These are phyloP conservation scores for Penicillium crustosum DNA, from an alignment of 2,329 filamentous ascomycete genomes.

Conservation along the genomic window DNA sequence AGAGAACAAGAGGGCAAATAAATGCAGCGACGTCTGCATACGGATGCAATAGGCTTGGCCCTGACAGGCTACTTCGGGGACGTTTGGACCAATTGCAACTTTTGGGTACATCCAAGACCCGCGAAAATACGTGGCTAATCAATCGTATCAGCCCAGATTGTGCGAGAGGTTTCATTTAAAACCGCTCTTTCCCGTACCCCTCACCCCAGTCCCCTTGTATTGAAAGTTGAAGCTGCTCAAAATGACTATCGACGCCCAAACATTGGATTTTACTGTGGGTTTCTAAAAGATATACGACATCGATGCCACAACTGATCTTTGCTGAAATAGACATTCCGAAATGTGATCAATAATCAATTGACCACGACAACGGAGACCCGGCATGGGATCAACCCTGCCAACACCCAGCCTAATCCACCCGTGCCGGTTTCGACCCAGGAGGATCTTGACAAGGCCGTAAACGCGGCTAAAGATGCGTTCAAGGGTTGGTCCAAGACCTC, in stretches of 20 bases:
- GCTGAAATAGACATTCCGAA: slow-evolving; percentile 46
- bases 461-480: slow-evolving; percentile 50
- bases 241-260: not conserved
- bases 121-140: not conserved
- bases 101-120: not conserved
- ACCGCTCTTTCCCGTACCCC: not conserved
- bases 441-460: slow-evolving; percentile 54
- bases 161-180: not conserved
- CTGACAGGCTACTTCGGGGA: too few species aligned
- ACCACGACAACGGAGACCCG: slow-evolving; percentile 47
- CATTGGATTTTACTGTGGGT: slow-evolving; percentile 13
- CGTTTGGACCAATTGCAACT: not conserved
- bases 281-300: too few species aligned
- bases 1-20: not conserved
- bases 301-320: not conserved
- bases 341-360: slow-evolving; percentile 54
- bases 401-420: slow-evolving; percentile 49
- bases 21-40: not conserved
- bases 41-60: not conserved
- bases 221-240: not conserved
- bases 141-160: not conserved
- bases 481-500: slow-evolving; percentile 47
- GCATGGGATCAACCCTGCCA: slow-evolving; percentile 54
- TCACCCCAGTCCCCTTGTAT: not conserved
- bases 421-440: slow-evolving; percentile 52